A percentile compares a stretch with the other conserved stretches of the same genome.
Evolutionary conservation across 495 filamentous ascomycete genomes (phyloP).

Genomic region (Podospora anserina): DNA sequence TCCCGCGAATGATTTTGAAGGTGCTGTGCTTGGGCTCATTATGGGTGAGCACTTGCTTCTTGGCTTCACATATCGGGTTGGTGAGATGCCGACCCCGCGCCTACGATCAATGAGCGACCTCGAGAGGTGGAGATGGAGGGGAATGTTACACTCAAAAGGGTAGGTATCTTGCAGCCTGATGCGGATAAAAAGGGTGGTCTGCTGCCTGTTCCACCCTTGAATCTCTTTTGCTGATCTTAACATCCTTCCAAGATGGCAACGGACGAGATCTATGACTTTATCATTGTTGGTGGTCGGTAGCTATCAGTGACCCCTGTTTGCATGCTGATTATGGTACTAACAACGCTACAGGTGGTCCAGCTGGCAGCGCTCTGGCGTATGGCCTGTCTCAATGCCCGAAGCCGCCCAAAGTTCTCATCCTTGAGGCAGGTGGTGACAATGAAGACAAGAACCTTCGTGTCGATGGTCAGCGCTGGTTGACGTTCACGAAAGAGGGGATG

Average conservation of each 20-base stretch:
- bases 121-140: neutral
- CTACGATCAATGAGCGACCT: neutral
- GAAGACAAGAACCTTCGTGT: conserved; percentile 46
- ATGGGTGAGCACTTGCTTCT: neutral
- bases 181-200: neutral
- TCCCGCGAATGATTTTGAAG: neutral
- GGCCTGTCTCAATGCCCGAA: conserved; percentile 44
- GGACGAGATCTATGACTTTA: conserved; percentile 46
- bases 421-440: conserved; percentile 57
- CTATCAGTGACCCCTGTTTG: neutral
- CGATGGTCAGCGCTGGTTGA: conserved; percentile 52
- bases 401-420: conserved; percentile 51
- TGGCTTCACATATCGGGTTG: neutral
- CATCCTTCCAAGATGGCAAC: conserved; percentile 12
- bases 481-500: conserved; percentile 45
- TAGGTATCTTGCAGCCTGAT: neutral
- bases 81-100: neutral
- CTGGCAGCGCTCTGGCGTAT: conserved; percentile 51
- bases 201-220: neutral
- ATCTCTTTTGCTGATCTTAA: neutral
- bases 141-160: neutral
- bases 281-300: conserved; percentile 53
- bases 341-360: conserved; percentile 50
- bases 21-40: neutral
- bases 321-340: no score